Evolutionary conservation across 352 stramenopile species (phyloP).

Genomic region (Globisporangium perplexum): DNA sequence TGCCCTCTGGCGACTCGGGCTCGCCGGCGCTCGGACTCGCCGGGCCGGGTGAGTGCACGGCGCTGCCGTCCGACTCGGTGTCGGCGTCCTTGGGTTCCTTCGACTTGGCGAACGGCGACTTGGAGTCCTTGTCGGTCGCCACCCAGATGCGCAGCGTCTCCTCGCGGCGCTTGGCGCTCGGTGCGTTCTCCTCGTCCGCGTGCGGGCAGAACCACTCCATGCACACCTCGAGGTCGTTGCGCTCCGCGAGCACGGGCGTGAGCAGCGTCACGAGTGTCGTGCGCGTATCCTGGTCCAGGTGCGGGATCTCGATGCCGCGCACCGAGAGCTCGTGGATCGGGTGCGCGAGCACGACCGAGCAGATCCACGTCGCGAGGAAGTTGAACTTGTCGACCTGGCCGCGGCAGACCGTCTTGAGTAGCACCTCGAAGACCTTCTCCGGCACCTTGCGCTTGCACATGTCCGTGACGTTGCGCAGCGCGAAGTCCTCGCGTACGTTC

Average conservation of each 20-base stretch:
- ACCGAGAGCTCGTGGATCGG: conserved; percentile 63
- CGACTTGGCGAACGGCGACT: conserved; percentile 57
- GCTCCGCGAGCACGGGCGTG: conserved; percentile 76
- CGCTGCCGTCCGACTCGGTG: conserved; percentile 50
- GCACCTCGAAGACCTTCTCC: conserved; percentile 75
- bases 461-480: conserved; percentile 70
- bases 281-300: conserved; percentile 67
- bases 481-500: conserved; percentile 80
- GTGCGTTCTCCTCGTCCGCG: conserved; percentile 50
- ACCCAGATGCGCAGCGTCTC: conserved; percentile 87
- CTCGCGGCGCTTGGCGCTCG: conserved; percentile 48
- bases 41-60: conserved; percentile 40
- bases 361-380: conserved; percentile 85
- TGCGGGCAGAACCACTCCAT: conserved; percentile 87
- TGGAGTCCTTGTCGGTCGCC: conserved; percentile 80
- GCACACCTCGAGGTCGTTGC: conserved; percentile 78
- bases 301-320: conserved; percentile 81
- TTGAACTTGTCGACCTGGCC: conserved; percentile 88
- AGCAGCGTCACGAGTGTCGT: conserved; percentile 66
- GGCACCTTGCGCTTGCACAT: conserved; percentile 68
- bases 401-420: conserved; percentile 80
- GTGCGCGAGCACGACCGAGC: conserved; percentile 62
- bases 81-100: conserved; percentile 53
- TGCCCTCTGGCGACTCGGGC: conserved; percentile 19
- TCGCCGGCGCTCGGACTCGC: conserved; percentile 23